Base-by-base conservation (phyloP, 2,329 filamentous ascomycete species). In the Penicillium vulpinum region DNA sequence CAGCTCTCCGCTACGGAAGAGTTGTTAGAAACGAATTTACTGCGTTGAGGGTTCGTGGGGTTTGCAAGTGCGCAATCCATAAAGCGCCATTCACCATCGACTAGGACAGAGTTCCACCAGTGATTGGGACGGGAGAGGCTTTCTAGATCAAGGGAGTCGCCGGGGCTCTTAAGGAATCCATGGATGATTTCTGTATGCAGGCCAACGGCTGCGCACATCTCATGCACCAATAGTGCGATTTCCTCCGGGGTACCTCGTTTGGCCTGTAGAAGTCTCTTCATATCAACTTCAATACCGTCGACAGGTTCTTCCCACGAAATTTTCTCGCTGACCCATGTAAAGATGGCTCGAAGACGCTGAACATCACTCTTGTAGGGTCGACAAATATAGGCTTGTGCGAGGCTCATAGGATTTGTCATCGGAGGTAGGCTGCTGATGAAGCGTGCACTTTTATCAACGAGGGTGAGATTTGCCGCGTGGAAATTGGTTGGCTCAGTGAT, bases 251-350 rank as follows among this genome's bases (percentile, higher is more conserved):
- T 96, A 5, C 87, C 94, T 60, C 92, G 84, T 72, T 90, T 92
- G 18, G 86, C 88, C 64, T 94, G 88, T 31, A 99, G 87, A 5
- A 96, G 90, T 45, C 90, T 85, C 53, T 89, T 84, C 2, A 92
- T 88, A 71, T 99, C 92, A 51, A 94, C 70, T 18, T 76, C 78
- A 8, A 88, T 83, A n/a, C 88, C 89, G 64, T 96, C 91, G 62
- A 91, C 92, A 62, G 96, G 92, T 67, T 97, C 93, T 51, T 99
- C 94, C 94, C 94, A 99, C 31, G 85, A 85, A 55, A 99, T 88
- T 66, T 93, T 92, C 72, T 99, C 94, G n/a, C 91, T 85, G 5
- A 96, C 91, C 93, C 93, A 99, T 1, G 90, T 97, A 69, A 97
- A 99, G 60, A 99, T 97, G 16, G 94, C 93, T 24, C 95, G 85